These are phyloP conservation scores for Boletus reticuloceps DNA, from an alignment of 768 basidiomycete genomes.

Conservation along the genomic window DNA sequence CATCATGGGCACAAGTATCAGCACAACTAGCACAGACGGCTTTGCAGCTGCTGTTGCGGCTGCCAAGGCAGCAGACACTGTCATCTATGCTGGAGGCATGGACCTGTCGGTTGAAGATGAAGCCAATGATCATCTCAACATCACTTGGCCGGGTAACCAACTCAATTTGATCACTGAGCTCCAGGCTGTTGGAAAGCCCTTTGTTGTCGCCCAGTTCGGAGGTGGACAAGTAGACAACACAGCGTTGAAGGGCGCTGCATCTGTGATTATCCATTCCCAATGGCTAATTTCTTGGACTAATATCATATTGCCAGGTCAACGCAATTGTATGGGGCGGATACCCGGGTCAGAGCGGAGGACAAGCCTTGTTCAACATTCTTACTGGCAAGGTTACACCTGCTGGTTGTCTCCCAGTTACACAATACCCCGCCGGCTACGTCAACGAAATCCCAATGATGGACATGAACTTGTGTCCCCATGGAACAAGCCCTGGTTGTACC, in stretches of 20 bases:
- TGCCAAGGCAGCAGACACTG: constrained; percentile 45
- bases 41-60: constrained; percentile 53
- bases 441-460: constrained; percentile 25
- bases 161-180: constrained; percentile 47
- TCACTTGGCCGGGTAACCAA: constrained; percentile 57
- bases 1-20: constrained; percentile 41
- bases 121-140: constrained; percentile 40
- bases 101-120: constrained; percentile 22
- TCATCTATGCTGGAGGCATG: constrained; percentile 56
- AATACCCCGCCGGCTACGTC: constrained; percentile 50
- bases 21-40: constrained; percentile 38
- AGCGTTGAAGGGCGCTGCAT: constrained; percentile 41
- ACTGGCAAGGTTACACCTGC: constrained; percentile 51
- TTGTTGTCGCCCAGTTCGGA: constrained; percentile 54
- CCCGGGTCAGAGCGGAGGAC: constrained; percentile 38
- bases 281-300: neutral
- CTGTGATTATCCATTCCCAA: constrained; percentile 27
- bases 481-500: constrained; percentile 51
- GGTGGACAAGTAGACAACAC: constrained; percentile 55
- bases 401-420: constrained; percentile 52
- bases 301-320: constrained; percentile 36
- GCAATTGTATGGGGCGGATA: constrained; percentile 56
- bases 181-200: constrained; percentile 45
- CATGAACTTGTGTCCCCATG: constrained; percentile 4
- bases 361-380: constrained; percentile 51